Evolutionary conservation across 495 filamentous ascomycete species (phyloP).

Genomic region (Elasticomyces elasticus): DNA sequence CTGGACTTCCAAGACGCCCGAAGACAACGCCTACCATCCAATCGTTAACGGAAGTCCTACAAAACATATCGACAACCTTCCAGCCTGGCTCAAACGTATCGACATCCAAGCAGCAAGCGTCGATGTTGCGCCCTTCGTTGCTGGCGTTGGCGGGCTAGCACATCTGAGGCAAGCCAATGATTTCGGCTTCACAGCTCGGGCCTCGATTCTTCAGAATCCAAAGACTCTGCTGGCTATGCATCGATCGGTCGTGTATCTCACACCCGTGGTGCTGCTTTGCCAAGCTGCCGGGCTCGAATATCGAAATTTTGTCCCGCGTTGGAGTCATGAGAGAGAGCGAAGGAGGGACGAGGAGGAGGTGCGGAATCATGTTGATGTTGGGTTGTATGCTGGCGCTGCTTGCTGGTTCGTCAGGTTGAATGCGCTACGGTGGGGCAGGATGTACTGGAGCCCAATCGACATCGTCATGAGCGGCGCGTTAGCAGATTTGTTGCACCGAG

Average conservation of each 20-base stretch:
- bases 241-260: background rate
- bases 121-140: constrained; percentile 18
- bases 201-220: constrained; percentile 12
- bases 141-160: constrained; percentile 14
- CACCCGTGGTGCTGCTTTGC: constrained; percentile 6
- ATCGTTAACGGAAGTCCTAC: background rate
- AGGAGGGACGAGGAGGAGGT: constrained; percentile 19
- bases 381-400: constrained; percentile 12
- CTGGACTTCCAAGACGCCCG: constrained; percentile 10
- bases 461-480: constrained; percentile 14
- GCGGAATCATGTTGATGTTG: constrained; percentile 13
- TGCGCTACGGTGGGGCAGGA: background rate
- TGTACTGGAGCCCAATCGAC: constrained; percentile 16
- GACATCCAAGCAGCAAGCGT: constrained; percentile 18
- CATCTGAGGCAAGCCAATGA: constrained; percentile 10
- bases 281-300: constrained; percentile 15
- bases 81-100: constrained; percentile 1
- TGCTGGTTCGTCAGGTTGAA: constrained; percentile 12
- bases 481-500: constrained; percentile 19
- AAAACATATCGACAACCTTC: background rate
- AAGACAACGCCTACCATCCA: constrained; percentile 18
- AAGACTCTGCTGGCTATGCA: constrained; percentile 16
- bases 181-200: constrained; percentile 13
- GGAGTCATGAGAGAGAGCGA: constrained; percentile 17
- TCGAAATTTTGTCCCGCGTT: constrained; percentile 14